Conservation (phyloP, 2,329 filamentous ascomycete genomes). For the Fonsecaea multimorphosa region DNA sequence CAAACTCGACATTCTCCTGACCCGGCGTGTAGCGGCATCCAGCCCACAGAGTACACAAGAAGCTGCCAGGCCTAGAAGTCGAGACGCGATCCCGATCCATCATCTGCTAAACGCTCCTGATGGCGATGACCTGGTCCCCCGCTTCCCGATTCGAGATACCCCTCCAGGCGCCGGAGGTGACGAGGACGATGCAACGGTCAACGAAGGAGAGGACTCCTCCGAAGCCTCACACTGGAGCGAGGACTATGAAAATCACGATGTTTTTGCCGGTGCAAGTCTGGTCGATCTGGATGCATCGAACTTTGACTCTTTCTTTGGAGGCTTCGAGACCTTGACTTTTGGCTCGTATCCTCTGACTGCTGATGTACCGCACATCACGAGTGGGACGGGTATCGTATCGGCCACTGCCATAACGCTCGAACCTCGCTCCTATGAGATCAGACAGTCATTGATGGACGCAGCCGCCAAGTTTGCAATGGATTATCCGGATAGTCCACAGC, state of each 20-base stretch:
- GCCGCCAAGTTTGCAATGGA: conserved; percentile 20
- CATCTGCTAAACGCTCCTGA: conserved; percentile 32
- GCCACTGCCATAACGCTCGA: conserved; percentile 28
- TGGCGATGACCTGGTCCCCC: conserved; percentile 30
- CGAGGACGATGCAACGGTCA: conserved; percentile 24
- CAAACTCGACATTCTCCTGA: conserved; percentile 1
- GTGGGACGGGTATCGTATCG: conserved; percentile 16
- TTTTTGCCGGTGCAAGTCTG: conserved; percentile 26
- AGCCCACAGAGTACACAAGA: conserved; percentile 22
- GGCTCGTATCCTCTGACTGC: conserved; percentile 24
- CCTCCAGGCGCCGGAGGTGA: conserved; percentile 10
- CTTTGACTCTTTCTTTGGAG: conserved; percentile 35
- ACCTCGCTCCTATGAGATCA: conserved; percentile 30
- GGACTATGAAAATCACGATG: conserved; percentile 29
- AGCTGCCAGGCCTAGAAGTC: conserved; percentile 25
- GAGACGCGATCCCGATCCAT: conserved; percentile 35
- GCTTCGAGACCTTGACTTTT: conserved; percentile 28
- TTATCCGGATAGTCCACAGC: conserved; percentile 23
- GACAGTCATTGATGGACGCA: conserved; percentile 28
- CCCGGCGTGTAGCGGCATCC: conserved; percentile 11
- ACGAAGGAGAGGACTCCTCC: conserved; percentile 30
- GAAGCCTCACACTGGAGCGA: conserved; percentile 36
- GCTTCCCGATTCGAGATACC: conserved; percentile 31
- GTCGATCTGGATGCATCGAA: conserved; percentile 21
- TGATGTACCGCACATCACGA: conserved; percentile 25